Conservation (phyloP, 148 eudicot genomes). For the Arbutus unedo region DNA sequence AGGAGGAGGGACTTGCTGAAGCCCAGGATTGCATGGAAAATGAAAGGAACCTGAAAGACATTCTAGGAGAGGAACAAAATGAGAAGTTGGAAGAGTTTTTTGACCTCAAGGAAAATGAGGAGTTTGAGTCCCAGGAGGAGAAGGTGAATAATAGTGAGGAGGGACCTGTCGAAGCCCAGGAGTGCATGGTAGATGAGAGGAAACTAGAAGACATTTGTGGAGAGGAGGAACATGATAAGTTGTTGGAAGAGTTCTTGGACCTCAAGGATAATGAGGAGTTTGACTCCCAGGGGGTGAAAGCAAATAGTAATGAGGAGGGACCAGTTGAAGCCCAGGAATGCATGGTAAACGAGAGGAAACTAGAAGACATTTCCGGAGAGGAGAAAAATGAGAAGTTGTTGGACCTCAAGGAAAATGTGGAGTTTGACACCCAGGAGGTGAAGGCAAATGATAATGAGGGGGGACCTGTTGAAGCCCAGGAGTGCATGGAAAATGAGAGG, state of each 20-base stretch:
- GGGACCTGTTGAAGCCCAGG: conserved; percentile 20
- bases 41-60: conserved; percentile 26
- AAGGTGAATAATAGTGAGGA: conserved; percentile 22
- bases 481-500: conserved; percentile 25
- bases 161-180: conserved; percentile 19
- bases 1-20: conserved; percentile 19
- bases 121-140: conserved; percentile 14
- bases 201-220: conserved; percentile 21
- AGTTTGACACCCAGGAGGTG: conserved; percentile 12
- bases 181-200: conserved; percentile 23
- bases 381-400: conserved; percentile 23
- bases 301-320: conserved; percentile 19
- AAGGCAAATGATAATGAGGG: conserved; percentile 22
- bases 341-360: conserved; percentile 25
- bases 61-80: conserved; percentile 21
- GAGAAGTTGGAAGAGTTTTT: conserved; percentile 21
- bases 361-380: conserved; percentile 18
- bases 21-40: conserved; percentile 23
- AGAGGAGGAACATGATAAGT: conserved; percentile 23
- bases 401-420: conserved; percentile 20
- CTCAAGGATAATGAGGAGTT: conserved; percentile 19
- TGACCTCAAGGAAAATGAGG: conserved; percentile 19
- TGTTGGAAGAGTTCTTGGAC: conserved; percentile 17
- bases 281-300: conserved; percentile 18
- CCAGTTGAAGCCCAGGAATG: conserved; percentile 21